Evolutionary conservation across 208 protist species (phyloP), one percentile per base, ranked within the genome.

Genomic region (Trypanosomatidae sp.): DNA sequence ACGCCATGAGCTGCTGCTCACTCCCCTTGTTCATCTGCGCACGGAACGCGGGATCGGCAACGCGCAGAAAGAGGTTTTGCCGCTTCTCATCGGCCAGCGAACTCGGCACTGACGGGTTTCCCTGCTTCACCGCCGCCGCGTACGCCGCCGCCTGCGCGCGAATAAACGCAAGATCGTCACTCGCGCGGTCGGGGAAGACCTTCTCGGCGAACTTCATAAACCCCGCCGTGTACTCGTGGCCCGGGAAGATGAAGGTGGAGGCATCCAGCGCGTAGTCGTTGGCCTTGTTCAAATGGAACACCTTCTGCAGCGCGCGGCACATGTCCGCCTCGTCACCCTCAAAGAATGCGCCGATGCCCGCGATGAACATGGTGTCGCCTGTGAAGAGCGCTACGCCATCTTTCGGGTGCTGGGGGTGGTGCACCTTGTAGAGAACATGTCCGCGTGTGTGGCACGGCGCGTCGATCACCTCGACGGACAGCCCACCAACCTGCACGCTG

Each of bases 301-400:
- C 70, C 53, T 83, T 87, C 9, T 75, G 5, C 84, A 98, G 77
- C 33, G 89, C 91, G 6, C 47, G 28, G 71, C 84, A 89, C 94
- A 98, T 98, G 62, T 92, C 79, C n/a, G 55, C 58, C 19, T 84
- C 86, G 49, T 80, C 78, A 6, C 97, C 96, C 75, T 99, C 97
- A 66, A 99, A 99, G 77, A 99, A 97, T n/a, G 91, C 83, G 3
- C 97, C 97, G 53, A 97, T 89, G 41, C 97, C 97, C 41, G 77
- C 93, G 69, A 97, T 73, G 81, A 99, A 99, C 77, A 99, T 84
- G 2, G 96, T 98, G 66, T 99, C 97, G 22, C 97, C 97, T 2
- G 92, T 97, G 80, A 99, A 99, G 56, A 98, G 76, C 17, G 91
- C 91, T 3, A 74, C 73, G 10, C 86, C 89, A 15, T 92, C 85